phyloP scores from a whole-genome alignment of 352 stramenopile genomes.

The Aphanomyces cochlioides region DNA sequence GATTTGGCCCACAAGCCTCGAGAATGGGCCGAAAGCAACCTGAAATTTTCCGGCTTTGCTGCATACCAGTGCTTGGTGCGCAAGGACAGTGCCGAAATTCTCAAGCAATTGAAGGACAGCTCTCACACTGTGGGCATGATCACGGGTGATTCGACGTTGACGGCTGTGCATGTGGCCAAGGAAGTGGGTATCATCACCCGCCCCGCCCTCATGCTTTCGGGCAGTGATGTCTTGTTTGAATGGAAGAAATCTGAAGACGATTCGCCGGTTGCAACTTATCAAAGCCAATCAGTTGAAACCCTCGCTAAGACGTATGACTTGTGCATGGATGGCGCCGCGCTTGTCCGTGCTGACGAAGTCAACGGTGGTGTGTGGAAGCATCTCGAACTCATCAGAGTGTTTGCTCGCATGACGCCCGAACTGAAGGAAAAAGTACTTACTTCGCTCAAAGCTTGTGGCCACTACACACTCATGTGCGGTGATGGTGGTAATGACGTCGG shows the following conservation, averaged over 20 bases:
- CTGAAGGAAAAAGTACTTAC: conserved; percentile 97
- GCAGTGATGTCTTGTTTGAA: conserved; percentile 78
- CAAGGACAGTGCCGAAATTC: conserved; percentile 94
- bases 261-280: conserved; percentile 58
- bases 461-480: conserved; percentile 96
- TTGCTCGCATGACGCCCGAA: conserved; percentile 94
- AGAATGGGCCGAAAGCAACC: conserved; percentile 88
- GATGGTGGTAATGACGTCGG: conserved; percentile 98
- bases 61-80: conserved; percentile 89
- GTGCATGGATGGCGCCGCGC: conserved; percentile 77
- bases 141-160: conserved; percentile 97
- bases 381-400: conserved; percentile 86
- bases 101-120: conserved; percentile 90
- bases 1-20: conserved; percentile 80
- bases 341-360: conserved; percentile 65
- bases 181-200: conserved; percentile 91
- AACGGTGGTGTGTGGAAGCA: conserved; percentile 82
- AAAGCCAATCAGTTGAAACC: conserved; percentile 50
- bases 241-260: conserved; percentile 84
- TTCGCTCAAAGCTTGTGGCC: conserved; percentile 89
- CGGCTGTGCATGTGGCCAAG: conserved; percentile 94
- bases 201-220: conserved; percentile 66
- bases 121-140: conserved; percentile 97
- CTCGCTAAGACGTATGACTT: conserved; percentile 81
- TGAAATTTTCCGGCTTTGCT: conserved; percentile 95